These are phyloP conservation scores for Leptosphaerulina australis DNA, from an alignment of 2,329 filamentous ascomycete genomes.

Conservation along the genomic window DNA sequence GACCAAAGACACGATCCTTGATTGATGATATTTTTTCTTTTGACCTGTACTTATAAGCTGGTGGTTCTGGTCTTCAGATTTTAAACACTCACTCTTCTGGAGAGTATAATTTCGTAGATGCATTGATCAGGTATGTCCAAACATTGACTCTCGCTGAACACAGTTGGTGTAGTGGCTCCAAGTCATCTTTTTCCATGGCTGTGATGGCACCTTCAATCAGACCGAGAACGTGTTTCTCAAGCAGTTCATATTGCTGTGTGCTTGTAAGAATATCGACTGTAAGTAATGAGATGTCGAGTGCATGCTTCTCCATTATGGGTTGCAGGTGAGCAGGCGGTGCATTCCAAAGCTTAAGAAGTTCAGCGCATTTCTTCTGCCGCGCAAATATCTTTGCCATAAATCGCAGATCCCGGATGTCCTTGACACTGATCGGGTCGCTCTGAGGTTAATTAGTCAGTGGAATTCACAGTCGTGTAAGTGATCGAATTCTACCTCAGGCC, in stretches of 20 bases:
- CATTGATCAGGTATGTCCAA: conserved; percentile 29
- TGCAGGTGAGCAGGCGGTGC: conserved; percentile 24
- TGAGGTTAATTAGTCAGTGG: conserved; percentile 26
- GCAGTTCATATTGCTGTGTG: conserved; percentile 23
- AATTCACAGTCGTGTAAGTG: neutral
- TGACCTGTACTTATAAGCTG: conserved; percentile 9
- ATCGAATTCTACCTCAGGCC: conserved; percentile 27
- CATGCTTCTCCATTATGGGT: conserved; percentile 29
- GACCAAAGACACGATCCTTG: conserved; percentile 21
- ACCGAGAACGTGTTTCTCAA: conserved; percentile 26
- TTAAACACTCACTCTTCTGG: conserved; percentile 19
- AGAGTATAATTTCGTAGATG: conserved; percentile 9
- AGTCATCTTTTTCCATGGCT: neutral
- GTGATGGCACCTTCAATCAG: conserved; percentile 21
- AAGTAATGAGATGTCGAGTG: conserved; percentile 31
- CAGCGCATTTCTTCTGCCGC: conserved; percentile 30
- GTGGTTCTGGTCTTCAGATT: neutral
- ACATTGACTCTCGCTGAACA: conserved; percentile 29
- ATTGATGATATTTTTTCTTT: conserved; percentile 10
- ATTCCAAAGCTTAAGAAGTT: conserved; percentile 37
- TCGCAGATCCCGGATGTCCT: conserved; percentile 41
- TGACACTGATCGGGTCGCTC: conserved; percentile 36
- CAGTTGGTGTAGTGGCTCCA: conserved; percentile 18
- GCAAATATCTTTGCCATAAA: conserved; percentile 43
- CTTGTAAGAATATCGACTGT: conserved; percentile 20